phyloP scores from a whole-genome alignment of 139 green algal species.

The Closterium sp. region DNA sequence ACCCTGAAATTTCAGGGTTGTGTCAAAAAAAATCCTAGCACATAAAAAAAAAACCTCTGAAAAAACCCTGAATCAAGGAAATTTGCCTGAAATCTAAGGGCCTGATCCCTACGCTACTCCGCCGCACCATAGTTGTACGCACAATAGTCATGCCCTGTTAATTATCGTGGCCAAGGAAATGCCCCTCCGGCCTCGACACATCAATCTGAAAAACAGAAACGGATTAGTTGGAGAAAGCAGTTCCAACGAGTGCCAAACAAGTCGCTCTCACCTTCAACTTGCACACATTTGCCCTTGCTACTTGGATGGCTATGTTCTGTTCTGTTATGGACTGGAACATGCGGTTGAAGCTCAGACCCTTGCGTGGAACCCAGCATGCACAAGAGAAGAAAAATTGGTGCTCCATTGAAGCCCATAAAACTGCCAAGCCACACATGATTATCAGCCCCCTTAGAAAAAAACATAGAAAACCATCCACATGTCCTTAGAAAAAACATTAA shows the following conservation, averaged over 20 bases:
- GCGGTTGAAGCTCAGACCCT: neutral
- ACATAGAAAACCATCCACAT: too few species aligned
- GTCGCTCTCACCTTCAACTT: neutral
- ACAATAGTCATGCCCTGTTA: neutral
- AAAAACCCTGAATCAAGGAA: too few species aligned
- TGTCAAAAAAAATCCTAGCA: too few species aligned
- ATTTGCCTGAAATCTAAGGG: too few species aligned
- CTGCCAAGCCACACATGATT: neutral
- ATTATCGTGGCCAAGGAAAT: neutral
- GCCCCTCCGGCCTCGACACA: neutral
- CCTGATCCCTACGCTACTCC: too few species aligned
- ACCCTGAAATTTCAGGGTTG: too few species aligned
- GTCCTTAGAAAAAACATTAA: too few species aligned
- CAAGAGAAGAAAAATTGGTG: neutral
- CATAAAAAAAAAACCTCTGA: too few species aligned
- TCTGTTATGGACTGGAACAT: neutral
- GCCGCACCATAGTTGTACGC: too few species aligned
- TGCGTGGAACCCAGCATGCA: neutral
- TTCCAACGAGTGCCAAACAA: too few species aligned
- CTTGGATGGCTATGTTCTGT: neutral
- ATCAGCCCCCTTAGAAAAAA: too few species aligned
- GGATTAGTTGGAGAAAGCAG: too few species aligned
- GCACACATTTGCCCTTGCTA: neutral
- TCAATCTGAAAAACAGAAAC: neutral
- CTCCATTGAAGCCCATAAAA: neutral